These are phyloP conservation scores for Sclerotinia spermophila DNA, from an alignment of 2,329 filamentous ascomycete genomes.

Conservation along the genomic window DNA sequence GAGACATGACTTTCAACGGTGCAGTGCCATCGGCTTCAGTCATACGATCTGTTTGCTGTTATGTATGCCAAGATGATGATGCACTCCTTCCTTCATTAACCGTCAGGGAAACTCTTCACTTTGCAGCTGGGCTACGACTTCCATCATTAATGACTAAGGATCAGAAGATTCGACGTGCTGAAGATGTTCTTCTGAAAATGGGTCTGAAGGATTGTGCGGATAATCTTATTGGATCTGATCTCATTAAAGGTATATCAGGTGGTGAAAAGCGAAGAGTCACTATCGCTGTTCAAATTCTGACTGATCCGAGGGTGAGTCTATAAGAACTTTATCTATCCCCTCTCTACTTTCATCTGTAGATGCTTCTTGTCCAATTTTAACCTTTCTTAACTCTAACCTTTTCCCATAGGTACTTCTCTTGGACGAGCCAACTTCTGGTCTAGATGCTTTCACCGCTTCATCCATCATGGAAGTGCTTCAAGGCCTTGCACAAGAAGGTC, in stretches of 20 bases:
- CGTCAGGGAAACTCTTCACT: slow-evolving; percentile 69
- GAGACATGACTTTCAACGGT: slow-evolving; percentile 66
- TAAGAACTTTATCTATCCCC: slow-evolving; percentile 53
- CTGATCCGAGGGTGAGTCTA: slow-evolving; percentile 67
- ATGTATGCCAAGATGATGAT: slow-evolving; percentile 76
- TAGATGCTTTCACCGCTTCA: slow-evolving; percentile 74
- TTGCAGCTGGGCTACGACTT: slow-evolving; percentile 67
- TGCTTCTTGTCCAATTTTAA: background rate
- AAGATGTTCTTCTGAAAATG: slow-evolving; percentile 70
- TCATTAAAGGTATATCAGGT: slow-evolving; percentile 74
- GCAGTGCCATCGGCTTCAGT: slow-evolving; percentile 65
- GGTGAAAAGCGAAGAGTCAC: slow-evolving; percentile 76
- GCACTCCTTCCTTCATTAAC: slow-evolving; percentile 70
- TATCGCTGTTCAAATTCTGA: slow-evolving; percentile 74
- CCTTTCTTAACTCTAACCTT: background rate
- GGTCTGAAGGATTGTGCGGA: slow-evolving; percentile 76
- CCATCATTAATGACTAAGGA: slow-evolving; percentile 66
- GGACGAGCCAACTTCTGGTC: slow-evolving; percentile 72
- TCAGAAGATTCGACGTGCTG: slow-evolving; percentile 64
- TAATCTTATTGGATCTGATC: slow-evolving; percentile 66
- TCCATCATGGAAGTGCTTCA: slow-evolving; percentile 73
- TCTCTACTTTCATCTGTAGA: background rate
- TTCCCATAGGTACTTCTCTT: slow-evolving; percentile 55
- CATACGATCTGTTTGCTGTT: slow-evolving; percentile 68
- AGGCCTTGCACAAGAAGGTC: slow-evolving; percentile 67